These are phyloP conservation scores for Sugiyamaella pinicola DNA, from an alignment of 1,139 yeast genomes.

Conservation along the genomic window DNA sequence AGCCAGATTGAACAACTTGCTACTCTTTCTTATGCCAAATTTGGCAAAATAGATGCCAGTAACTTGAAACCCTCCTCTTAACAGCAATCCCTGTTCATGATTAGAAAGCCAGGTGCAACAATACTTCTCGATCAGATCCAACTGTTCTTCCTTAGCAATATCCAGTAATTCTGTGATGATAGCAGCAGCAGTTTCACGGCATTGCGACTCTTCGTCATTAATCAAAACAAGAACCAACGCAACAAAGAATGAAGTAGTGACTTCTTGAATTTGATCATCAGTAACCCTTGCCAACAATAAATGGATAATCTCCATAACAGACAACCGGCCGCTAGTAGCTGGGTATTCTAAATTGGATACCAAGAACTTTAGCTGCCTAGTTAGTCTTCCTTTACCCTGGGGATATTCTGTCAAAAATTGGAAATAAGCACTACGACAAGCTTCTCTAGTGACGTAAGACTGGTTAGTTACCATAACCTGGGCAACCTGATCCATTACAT, in stretches of 20 bases:
- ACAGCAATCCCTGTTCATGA: slow-evolving; percentile 48
- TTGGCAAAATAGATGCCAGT: slow-evolving; percentile 64
- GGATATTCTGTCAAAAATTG: slow-evolving; percentile 93
- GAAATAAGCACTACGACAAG: slow-evolving; percentile 80
- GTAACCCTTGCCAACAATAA: slow-evolving; percentile 69
- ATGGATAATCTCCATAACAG: slow-evolving; percentile 86
- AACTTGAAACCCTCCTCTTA: slow-evolving; percentile 76
- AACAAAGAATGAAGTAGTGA: slow-evolving; percentile 77
- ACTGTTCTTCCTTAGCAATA: slow-evolving; percentile 50
- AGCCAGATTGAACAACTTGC: slow-evolving; percentile 30
- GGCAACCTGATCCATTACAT: slow-evolving; percentile 78
- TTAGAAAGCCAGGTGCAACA: slow-evolving; percentile 70
- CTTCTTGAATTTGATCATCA: slow-evolving; percentile 57
- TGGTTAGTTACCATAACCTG: slow-evolving; percentile 91
- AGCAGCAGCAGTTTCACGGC: slow-evolving; percentile 81
- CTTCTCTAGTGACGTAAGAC: slow-evolving; percentile 77
- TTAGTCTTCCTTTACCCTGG: slow-evolving; percentile 84
- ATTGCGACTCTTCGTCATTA: slow-evolving; percentile 75
- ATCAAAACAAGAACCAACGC: slow-evolving; percentile 76
- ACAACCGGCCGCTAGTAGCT: slow-evolving; percentile 82
- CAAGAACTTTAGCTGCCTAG: slow-evolving; percentile 78
- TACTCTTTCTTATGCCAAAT: slow-evolving; percentile 45
- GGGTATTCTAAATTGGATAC: slow-evolving; percentile 86
- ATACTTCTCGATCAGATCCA: slow-evolving; percentile 58
- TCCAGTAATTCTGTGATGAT: slow-evolving; percentile 60